Evolutionary conservation across 208 protist genomes (phyloP), one percentile per base, ranked within the genome.

Genomic region (Herpetomonas tarakana): DNA sequence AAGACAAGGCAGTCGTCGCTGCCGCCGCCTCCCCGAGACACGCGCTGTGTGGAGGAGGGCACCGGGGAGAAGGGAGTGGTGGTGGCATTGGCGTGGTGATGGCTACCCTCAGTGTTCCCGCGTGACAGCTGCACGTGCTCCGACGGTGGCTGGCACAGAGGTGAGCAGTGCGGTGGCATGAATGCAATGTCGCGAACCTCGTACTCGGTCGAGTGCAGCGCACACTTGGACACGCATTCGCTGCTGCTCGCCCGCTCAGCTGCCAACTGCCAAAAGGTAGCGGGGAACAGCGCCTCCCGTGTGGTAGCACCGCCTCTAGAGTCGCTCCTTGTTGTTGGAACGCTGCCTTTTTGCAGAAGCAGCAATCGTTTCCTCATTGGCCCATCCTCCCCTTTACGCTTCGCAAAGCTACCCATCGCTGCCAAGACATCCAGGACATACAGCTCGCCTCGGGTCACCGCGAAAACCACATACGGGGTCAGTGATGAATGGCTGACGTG

Each of bases 111-210:
- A n/a, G n/a, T n/a, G n/a, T n/a, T n/a, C n/a, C n/a, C n/a, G n/a
- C n/a, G n/a, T n/a, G n/a, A n/a, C n/a, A n/a, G n/a, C n/a, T n/a
- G n/a, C n/a, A n/a, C n/a, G n/a, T n/a, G n/a, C n/a, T n/a, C n/a
- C n/a, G n/a, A n/a, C n/a, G n/a, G n/a, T n/a, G n/a, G n/a, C n/a
- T n/a, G n/a, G n/a, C n/a, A n/a, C n/a, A n/a, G n/a, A n/a, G n/a
- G n/a, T n/a, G n/a, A n/a, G n/a, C n/a, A n/a, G n/a, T n/a, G n/a
- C 14, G 25, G 25, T 19, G 21, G 24, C 7, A 39, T 73, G 59
- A 94, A 85, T 21, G 69, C 54, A 39, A 92, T 83, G 45, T 85
- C 69, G 11, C 74, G 72, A 16, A 94, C 76, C 41, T 94, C 84
- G 35, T 81, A 74, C 71, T 94, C 84, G 3, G 65, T 73, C 24